phyloP scores from a whole-genome alignment of 2,329 filamentous ascomycete species.

The Xylaria polymorpha region DNA sequence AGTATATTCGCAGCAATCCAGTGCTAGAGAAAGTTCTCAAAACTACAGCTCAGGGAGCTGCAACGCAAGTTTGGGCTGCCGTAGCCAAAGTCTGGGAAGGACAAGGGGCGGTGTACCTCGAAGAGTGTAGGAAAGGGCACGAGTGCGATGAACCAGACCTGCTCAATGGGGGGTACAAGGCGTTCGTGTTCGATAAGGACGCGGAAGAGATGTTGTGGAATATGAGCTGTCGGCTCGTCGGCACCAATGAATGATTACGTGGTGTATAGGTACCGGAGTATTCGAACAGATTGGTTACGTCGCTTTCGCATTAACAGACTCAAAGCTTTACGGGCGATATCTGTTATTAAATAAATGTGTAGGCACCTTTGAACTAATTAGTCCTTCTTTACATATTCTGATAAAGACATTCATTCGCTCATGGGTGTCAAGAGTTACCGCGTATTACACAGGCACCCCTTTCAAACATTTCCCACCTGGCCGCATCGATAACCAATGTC shows the following conservation, averaged over 20 bases:
- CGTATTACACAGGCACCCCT: no score
- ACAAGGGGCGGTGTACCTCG: conserved; percentile 22
- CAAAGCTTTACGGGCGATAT: no score
- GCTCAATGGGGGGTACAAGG: conserved; percentile 19
- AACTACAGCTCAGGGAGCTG: conserved; percentile 19
- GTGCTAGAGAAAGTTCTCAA: conserved; percentile 17
- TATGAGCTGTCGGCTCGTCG: conserved; percentile 7
- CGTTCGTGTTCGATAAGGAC: conserved; percentile 17
- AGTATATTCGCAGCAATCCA: conserved; percentile 1
- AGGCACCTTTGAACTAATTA: neutral
- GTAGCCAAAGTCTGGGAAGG: conserved; percentile 27
- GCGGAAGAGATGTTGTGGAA: conserved; percentile 22
- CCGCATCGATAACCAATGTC: no score
- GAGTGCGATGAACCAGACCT: conserved; percentile 22
- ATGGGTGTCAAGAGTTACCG: no score
- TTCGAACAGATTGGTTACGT: neutral
- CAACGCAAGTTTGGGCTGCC: conserved; percentile 25
- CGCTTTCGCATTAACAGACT: neutral
- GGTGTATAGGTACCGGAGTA: no score
- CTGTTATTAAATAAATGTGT: neutral
- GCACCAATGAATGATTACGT: neutral
- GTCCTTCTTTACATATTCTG: neutral
- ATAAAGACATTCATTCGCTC: no score
- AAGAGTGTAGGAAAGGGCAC: conserved; percentile 27
- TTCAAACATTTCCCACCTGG: no score